Evolutionary conservation across 306 rosid genomes (phyloP).

Genomic region (Gleditsia sinensis): DNA sequence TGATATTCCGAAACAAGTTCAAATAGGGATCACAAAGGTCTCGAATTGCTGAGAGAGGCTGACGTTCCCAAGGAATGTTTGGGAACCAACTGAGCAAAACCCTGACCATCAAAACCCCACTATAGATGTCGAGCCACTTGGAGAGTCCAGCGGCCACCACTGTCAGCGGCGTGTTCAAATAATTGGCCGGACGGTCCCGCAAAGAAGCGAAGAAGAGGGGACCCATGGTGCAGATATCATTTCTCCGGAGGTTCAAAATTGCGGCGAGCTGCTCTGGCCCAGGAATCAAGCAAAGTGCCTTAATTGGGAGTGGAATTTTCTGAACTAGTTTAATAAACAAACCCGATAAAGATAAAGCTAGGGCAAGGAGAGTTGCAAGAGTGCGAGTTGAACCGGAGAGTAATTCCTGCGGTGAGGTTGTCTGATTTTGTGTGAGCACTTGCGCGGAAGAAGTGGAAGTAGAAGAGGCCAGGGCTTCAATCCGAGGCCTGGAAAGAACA

Average conservation of each 20-base stretch:
- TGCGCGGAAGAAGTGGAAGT: not conserved
- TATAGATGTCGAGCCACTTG: conserved; percentile 94
- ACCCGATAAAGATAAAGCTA: conserved; percentile 5
- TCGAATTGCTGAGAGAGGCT: conserved; percentile 83
- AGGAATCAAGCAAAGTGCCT: not conserved
- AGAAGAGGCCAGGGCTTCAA: not conserved
- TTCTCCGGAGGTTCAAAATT: not conserved
- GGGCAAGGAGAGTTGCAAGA: conserved; percentile 13
- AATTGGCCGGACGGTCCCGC: conserved; percentile 43
- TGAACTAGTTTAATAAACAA: not conserved
- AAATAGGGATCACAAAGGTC: conserved; percentile 95
- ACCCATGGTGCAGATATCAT: conserved; percentile 29
- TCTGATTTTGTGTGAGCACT: not conserved
- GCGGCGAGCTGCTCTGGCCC: not conserved
- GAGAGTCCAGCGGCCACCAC: conserved; percentile 92
- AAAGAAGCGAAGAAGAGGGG: conserved; percentile 68
- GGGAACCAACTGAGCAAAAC: conserved; percentile 99
- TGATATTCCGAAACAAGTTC: conserved; percentile 78
- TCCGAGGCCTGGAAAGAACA: not conserved
- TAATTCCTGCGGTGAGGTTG: not conserved
- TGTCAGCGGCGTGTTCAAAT: conserved; percentile 84
- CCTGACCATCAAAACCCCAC: conserved; percentile 95
- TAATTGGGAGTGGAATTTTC: not conserved
- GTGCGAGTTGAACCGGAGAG: conserved; percentile 6
- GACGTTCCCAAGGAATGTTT: conserved; percentile 91